phyloP scores from a whole-genome alignment of 1,284 basidiomycete species.

The Ustilago loliicola region DNA sequence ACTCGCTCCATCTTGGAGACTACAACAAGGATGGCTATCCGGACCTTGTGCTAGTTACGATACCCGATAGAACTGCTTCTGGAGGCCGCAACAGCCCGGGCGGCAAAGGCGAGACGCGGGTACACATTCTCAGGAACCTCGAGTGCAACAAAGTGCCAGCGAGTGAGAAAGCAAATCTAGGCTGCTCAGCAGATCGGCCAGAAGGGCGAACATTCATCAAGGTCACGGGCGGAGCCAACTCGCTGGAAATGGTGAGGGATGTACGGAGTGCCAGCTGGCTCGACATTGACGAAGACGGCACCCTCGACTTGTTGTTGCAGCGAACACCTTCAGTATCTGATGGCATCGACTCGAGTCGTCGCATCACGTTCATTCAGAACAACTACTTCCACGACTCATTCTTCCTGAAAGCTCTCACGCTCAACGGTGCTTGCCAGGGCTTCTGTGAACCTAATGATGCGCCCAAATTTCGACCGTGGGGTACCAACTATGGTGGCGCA shows the following conservation, averaged over 20 bases:
- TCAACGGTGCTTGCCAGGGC: constrained; percentile 91
- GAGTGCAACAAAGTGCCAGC: constrained; percentile 76
- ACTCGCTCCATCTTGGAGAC: constrained; percentile 87
- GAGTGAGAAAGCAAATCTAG: constrained; percentile 24
- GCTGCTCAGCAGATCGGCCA: constrained; percentile 37
- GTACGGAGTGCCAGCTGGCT: constrained; percentile 85
- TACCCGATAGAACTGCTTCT: constrained; percentile 68
- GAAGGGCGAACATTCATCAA: constrained; percentile 50
- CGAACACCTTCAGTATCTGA: constrained; percentile 70
- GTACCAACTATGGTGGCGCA: constrained; percentile 92
- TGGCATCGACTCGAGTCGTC: constrained; percentile 48
- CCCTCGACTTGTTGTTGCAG: constrained; percentile 91
- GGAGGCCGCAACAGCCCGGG: constrained; percentile 56
- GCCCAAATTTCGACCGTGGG: constrained; percentile 77
- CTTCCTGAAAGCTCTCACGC: constrained; percentile 92
- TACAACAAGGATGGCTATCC: constrained; percentile 95
- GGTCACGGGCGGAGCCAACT: constrained; percentile 77
- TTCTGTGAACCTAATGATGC: constrained; percentile 74
- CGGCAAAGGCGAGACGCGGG: constrained; percentile 73
- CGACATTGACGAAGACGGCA: constrained; percentile 96
- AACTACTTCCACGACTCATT: constrained; percentile 99
- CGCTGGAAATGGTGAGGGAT: constrained; percentile 80
- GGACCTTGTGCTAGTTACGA: constrained; percentile 81
- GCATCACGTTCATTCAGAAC: constrained; percentile 88
- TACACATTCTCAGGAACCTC: constrained; percentile 80